Conservation (phyloP, 495 filamentous ascomycete genomes). For the Penicillium alfredii region DNA sequence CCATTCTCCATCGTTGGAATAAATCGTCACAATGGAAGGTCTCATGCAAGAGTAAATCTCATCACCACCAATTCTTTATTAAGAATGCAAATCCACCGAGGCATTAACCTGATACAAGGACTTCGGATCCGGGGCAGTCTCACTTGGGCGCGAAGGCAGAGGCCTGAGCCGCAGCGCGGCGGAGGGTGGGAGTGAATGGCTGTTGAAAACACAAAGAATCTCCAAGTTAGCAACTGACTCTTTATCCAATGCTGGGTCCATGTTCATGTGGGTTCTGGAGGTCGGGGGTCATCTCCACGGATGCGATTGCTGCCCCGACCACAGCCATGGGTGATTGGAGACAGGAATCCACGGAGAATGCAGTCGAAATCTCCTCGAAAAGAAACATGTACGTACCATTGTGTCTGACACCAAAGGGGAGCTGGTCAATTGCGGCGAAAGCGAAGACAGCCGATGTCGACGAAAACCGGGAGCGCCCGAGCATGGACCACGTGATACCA, state of each 20-base stretch:
- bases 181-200: slow-evolving; percentile 39
- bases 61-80: neutral
- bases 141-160: slow-evolving; percentile 41
- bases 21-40: too few relatives aligned
- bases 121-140: slow-evolving; percentile 19
- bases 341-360: neutral
- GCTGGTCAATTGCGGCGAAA: slow-evolving; percentile 27
- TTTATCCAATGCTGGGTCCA: neutral
- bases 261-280: slow-evolving; percentile 6
- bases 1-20: too few relatives aligned
- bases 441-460: slow-evolving; percentile 17
- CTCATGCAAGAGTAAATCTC: too few relatives aligned
- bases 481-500: slow-evolving; percentile 2
- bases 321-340: slow-evolving; percentile 3
- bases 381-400: slow-evolving; percentile 25
- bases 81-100: too few relatives aligned
- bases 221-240: slow-evolving; percentile 21
- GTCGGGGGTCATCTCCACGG: slow-evolving; percentile 2
- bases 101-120: neutral
- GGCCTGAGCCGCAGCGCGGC: slow-evolving; percentile 39
- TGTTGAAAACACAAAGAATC: slow-evolving; percentile 9
- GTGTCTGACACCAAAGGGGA: slow-evolving; percentile 12
- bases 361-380: neutral
- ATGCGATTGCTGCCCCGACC: neutral
- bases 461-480: slow-evolving; percentile 1